Percentiles rank a stretch among this genome's conserved stretches.
phyloP scores from a whole-genome alignment of 2,329 filamentous ascomycete species.

The Cordyceps fumosorosea region DNA sequence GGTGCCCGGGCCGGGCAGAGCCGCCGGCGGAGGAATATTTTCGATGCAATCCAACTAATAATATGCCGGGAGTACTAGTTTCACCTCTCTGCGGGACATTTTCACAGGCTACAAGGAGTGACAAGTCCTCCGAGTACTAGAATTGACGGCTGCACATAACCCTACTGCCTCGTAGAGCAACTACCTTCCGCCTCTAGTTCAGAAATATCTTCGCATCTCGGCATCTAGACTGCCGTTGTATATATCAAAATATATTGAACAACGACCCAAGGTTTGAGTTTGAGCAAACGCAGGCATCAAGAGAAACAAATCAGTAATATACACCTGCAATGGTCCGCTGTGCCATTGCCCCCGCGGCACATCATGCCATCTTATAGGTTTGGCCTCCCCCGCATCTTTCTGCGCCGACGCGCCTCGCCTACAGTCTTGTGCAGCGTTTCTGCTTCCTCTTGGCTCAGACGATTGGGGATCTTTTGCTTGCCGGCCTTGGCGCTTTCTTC shows the following conservation, averaged over 20 bases:
- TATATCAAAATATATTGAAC: background rate
- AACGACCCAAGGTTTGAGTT: background rate
- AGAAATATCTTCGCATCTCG: background rate
- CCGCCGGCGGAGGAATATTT: no score
- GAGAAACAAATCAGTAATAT: background rate
- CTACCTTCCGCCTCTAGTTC: no score
- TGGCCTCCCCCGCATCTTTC: conserved; percentile 44
- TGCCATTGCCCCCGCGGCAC: background rate
- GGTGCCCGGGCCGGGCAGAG: no score
- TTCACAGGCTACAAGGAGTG: no score
- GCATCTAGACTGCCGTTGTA: background rate
- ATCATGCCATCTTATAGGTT: conserved; percentile 33
- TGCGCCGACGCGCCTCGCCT: conserved; percentile 40
- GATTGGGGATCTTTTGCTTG: conserved; percentile 32
- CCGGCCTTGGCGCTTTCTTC: conserved; percentile 29
- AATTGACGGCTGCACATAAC: no score
- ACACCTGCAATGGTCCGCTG: background rate
- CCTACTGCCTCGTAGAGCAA: no score
- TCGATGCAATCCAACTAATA: no score
- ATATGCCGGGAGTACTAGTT: no score
- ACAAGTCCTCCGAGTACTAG: no score
- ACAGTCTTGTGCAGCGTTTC: conserved; percentile 35
- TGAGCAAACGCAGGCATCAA: background rate
- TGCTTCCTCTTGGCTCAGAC: conserved; percentile 45
- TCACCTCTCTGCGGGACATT: no score